Evolutionary conservation across 208 protist species (phyloP), one percentile per base, ranked within the genome.

Genomic region (Polymyxa betae): DNA sequence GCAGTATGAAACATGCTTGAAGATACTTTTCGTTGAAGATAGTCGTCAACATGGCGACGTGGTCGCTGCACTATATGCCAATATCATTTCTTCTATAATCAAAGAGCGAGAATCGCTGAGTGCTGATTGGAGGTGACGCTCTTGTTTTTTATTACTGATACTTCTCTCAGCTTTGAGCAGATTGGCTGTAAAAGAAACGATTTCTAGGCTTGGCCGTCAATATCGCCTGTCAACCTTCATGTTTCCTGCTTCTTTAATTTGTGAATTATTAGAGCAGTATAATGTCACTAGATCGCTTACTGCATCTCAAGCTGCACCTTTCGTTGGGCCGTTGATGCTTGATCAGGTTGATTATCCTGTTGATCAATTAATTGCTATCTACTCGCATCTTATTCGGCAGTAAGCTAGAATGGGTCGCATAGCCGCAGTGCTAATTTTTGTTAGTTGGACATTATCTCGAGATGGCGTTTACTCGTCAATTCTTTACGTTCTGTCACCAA

Each of bases 221-320:
- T 82, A 82, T 43, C 35, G 35, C 12, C 5, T 16, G 5, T 45
- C 72, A 20, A n/a, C 72, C 16, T 82, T 82, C 72, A 35, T 82
- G 72, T 82, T 82, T n/a, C 72, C 72, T 20, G 72, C 40, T n/a
- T 35, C 35, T 5, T 12, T 43, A 35, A 35, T 82, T 20, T 35
- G 35, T n/a, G n/a, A 82, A 5, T n/a, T 82, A 12, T n/a, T 82
- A 5, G 72, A 82, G n/a, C 72, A 82, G 72, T n/a, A 82, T n/a
- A 43, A 82, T 43, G n/a, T 43, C 35, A 43, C 35, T 43, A 5
- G 72, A 12, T 5, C 35, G 35, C 16, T 45, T n/a, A 20, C 72
- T 5, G 16, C 72, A 20, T 5, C 72, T 35, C 16, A 35, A 20
- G 72, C 16, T 20, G n/a, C 35, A 20, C 72, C 72, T 20, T 82